Base-by-base conservation (phyloP, 2,329 filamentous ascomycete genomes). In the Colletotrichum orchidophilum region DNA sequence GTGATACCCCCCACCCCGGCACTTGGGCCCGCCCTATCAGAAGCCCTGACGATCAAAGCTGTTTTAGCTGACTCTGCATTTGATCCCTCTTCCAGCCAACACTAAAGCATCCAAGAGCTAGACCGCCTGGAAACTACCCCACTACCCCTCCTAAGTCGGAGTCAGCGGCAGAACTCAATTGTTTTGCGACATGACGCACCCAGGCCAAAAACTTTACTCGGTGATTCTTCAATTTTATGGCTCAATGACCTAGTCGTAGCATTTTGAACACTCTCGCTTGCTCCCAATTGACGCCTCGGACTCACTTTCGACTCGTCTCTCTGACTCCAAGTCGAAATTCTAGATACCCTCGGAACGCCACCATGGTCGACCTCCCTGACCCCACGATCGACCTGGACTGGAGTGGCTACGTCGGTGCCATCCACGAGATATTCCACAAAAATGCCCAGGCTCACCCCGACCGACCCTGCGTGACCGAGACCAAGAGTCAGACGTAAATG, bases 381-480 rank as follows among this genome's bases (percentile, higher is more conserved):
- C 92, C 92, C 55, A 92, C 91, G 0, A 82, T 83, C 62, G 89
- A 92, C 80, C 87, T 94, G 62, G 83, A 92, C 76, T 94, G 92
- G 91, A 87, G 87, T 54, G 87, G 87, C 77, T 93, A 89, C 78
- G 80, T 84, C 67, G 90, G 90, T 35, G 85, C 91, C 15, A 94
- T 95, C 75, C 91, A 94, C 76, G 89, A 93, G 68, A 89, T 91
- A 73, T 95, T 95, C 77, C 83, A 84, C 66, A 80, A 82, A 55
- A 93, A 93, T 83, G 94, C 94, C 9, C 81, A 87, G 77, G 87
- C 83, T 72, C 86, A 93, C 77, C 94, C 94, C 1, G 90, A 94
- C 50, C 77, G 80, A 39, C 75, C 76, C 1, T 89, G 87, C 70
- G 86, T 89, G 42, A 77, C 80, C 12, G 87, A 89, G 76, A 89